Evolutionary conservation across 2,329 filamentous ascomycete genomes (phyloP), one percentile per base, ranked within the genome.

Genomic region (Monosporascus sp.): DNA sequence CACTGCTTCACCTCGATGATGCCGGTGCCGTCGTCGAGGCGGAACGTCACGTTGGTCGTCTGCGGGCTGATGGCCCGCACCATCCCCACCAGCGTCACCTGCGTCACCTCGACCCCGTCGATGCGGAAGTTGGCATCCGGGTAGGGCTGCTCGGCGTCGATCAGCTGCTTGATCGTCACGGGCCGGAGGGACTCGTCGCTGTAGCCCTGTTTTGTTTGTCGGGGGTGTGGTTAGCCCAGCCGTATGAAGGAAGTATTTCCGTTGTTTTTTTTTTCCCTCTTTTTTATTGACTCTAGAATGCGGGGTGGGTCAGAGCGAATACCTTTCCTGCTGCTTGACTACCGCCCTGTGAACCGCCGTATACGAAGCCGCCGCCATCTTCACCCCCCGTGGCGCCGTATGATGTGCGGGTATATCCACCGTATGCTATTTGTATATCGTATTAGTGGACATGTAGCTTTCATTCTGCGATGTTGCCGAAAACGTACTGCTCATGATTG

Each of bases 1-100:
- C 89, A 96, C 70, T 88, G 85, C 76, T 94, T 95, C 60, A 90
- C 92, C 72, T 99, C 95, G 63, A 97, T 87, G 56, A 85, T 80
- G 55, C 90, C 92, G 1, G 95, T 99, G 68, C 94, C 94, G 72
- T 99, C 94, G 73, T 99, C 94, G 63, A 99, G 77, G 65, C 87
- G 89, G 80, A 95, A 96, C 46, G 90, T 96, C 61, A 91, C 85
- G 74, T 96, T 95, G 60, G 93, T 97, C 41, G 87, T 82, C 74
- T 96, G 90, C n/a, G 82, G 81, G 67, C 84, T 88, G 72, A 97
- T 85, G 72, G 85, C 85, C 68, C 91, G 90, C 63, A 99, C 86
- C 77, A 97, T 93, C 50, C 90, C 94, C 55, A 99, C 84, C 61
- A 97, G 87, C 31, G 89, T 93, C 57, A 95, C 76, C 75, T 93